phyloP scores from a whole-genome alignment of 2,329 filamentous ascomycete genomes.

The Pseudogymnoascus sp. region DNA sequence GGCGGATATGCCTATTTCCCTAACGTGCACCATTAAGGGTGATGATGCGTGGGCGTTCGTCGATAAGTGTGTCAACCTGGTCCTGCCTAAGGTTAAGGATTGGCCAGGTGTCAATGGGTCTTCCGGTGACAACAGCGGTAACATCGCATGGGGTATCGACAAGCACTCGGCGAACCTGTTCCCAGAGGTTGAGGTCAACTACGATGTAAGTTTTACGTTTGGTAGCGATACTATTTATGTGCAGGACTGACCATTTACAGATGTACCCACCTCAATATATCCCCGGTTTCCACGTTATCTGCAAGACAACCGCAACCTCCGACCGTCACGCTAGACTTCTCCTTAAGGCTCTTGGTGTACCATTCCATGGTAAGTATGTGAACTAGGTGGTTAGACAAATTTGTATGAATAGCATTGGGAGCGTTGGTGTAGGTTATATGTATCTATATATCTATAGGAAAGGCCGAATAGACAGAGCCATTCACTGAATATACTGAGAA shows the following conservation, averaged over 20 bases:
- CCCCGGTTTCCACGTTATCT: slow-evolving; percentile 29
- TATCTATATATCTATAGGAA: slow-evolving; percentile 9
- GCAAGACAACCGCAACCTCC: slow-evolving; percentile 26
- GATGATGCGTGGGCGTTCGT: slow-evolving; percentile 85
- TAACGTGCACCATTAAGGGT: slow-evolving; percentile 69
- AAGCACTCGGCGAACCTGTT: slow-evolving; percentile 72
- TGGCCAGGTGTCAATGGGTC: slow-evolving; percentile 70
- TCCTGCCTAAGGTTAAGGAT: slow-evolving; percentile 93
- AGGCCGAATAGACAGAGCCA: slow-evolving; percentile 3
- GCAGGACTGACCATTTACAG: slow-evolving; percentile 29
- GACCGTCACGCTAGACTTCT: slow-evolving; percentile 26
- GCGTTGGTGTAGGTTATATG: slow-evolving; percentile 11
- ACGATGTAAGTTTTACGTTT: slow-evolving; percentile 59
- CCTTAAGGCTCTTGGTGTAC: slow-evolving; percentile 23
- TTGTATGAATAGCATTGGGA: slow-evolving; percentile 9
- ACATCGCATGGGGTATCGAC: slow-evolving; percentile 73
- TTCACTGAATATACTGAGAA: background rate
- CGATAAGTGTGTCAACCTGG: slow-evolving; percentile 80
- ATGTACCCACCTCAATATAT: slow-evolving; percentile 47
- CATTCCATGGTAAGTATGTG: slow-evolving; percentile 25
- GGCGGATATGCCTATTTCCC: slow-evolving; percentile 61
- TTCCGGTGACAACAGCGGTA: slow-evolving; percentile 81
- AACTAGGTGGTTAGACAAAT: slow-evolving; percentile 16
- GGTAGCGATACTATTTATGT: background rate
- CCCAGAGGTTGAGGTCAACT: slow-evolving; percentile 91